Evolutionary conservation across 1,139 yeast species (phyloP).

Genomic region (Candida pseudoviswanathii): DNA sequence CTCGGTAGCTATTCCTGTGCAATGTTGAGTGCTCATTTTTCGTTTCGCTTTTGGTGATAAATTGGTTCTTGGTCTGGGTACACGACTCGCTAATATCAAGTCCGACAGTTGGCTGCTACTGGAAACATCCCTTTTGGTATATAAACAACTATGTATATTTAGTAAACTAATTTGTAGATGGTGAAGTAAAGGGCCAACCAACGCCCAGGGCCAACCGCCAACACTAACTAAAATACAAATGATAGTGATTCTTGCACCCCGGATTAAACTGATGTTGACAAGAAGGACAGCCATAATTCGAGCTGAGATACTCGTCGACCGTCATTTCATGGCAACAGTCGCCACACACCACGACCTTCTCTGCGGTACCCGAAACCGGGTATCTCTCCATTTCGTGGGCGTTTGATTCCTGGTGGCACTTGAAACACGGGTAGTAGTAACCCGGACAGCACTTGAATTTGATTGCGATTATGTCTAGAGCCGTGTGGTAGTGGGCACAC

Average conservation of each 20-base stretch:
- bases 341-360: slow-evolving; percentile 41
- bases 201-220: background rate
- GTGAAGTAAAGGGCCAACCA: too few relatives aligned
- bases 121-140: background rate
- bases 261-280: slow-evolving; percentile 41
- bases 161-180: too few relatives aligned
- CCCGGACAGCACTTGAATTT: slow-evolving; percentile 41
- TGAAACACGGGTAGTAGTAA: slow-evolving; percentile 40
- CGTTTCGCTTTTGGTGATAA: background rate
- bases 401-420: slow-evolving; percentile 34
- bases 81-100: background rate
- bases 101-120: background rate
- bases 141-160: too few relatives aligned
- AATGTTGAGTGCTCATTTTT: too few relatives aligned
- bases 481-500: slow-evolving; percentile 40
- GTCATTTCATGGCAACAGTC: slow-evolving; percentile 32
- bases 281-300: slow-evolving; percentile 21
- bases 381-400: slow-evolving; percentile 23
- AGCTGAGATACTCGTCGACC: slow-evolving; percentile 27
- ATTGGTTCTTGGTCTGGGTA: background rate
- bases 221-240: slow-evolving; percentile 30
- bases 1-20: too few relatives aligned
- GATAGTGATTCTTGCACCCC: slow-evolving; percentile 38
- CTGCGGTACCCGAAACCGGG: slow-evolving; percentile 17
- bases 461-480: slow-evolving; percentile 43